A percentile compares a stretch with the other conserved stretches of the same genome.
Evolutionary conservation across 495 filamentous ascomycete genomes (phyloP).

Genomic region (Saxophila tyrrhenica): DNA sequence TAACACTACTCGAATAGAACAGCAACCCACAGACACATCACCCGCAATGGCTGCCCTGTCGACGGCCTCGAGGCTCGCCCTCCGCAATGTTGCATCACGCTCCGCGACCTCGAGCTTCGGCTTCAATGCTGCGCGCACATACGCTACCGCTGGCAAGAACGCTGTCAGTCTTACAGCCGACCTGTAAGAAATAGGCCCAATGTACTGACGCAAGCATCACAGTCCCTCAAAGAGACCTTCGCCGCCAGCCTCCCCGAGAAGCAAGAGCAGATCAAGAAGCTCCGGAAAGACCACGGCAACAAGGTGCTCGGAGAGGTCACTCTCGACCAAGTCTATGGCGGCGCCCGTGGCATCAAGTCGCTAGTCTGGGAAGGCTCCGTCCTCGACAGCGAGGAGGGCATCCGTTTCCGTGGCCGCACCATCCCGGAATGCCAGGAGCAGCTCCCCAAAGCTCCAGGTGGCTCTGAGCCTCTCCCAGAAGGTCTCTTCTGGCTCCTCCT

Average conservation of each 20-base stretch:
- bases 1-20: neutral
- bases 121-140: constrained; percentile 13
- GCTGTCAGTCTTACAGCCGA: constrained; percentile 4
- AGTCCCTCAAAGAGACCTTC: constrained; percentile 98
- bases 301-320: constrained; percentile 97
- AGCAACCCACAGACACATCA: neutral
- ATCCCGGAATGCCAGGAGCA: constrained; percentile 97
- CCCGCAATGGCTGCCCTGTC: constrained; percentile 9
- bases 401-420: constrained; percentile 95
- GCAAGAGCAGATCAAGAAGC: constrained; percentile 97
- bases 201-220: neutral
- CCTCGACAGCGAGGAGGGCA: constrained; percentile 95
- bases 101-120: constrained; percentile 4
- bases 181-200: neutral
- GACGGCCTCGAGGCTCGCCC: constrained; percentile 8
- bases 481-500: constrained; percentile 99
- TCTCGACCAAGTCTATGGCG: constrained; percentile 97
- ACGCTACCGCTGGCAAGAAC: constrained; percentile 17
- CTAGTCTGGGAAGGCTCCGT: constrained; percentile 99
- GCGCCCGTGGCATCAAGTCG: constrained; percentile 96
- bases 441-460: constrained; percentile 90
- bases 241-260: constrained; percentile 87
- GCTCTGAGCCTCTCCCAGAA: constrained; percentile 92
- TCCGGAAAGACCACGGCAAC: constrained; percentile 89
- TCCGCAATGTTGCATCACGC: constrained; percentile 12